These are phyloP conservation scores for Aotearoamyces nothofagi DNA, from an alignment of 2,329 filamentous ascomycete species.

Conservation along the genomic window DNA sequence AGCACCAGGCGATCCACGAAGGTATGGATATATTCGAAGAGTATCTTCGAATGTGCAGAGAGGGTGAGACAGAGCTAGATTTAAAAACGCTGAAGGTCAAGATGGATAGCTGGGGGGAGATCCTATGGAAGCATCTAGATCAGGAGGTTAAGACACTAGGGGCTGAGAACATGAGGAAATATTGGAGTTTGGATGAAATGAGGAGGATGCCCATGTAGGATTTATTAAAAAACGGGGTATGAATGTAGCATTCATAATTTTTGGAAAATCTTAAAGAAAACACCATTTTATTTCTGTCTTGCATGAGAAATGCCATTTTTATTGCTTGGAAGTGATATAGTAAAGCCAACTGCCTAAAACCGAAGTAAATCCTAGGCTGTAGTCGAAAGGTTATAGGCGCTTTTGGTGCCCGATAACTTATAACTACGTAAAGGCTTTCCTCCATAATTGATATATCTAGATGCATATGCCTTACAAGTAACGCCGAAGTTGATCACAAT, in stretches of 20 bases:
- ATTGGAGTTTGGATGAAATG: conserved; percentile 69
- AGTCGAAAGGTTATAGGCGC: no score
- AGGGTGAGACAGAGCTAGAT: conserved; percentile 45
- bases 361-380: no score
- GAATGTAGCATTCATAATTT: background rate
- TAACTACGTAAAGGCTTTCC: no score
- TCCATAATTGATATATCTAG: no score
- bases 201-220: conserved; percentile 47
- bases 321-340: no score
- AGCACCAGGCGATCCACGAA: conserved; percentile 66
- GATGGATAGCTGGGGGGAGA: conserved; percentile 64
- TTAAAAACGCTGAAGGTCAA: conserved; percentile 45
- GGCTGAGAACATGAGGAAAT: conserved; percentile 77
- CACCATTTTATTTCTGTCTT: no score
- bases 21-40: conserved; percentile 53
- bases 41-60: conserved; percentile 47
- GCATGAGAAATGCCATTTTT: no score
- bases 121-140: conserved; percentile 72
- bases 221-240: background rate
- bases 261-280: no score
- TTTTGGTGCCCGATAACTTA: no score
- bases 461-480: no score
- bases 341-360: no score
- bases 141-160: conserved; percentile 67
- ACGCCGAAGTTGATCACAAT: conserved; percentile 1